Base-by-base conservation (phyloP, 805 yeast species). In the Dipodascus geniculatus region DNA sequence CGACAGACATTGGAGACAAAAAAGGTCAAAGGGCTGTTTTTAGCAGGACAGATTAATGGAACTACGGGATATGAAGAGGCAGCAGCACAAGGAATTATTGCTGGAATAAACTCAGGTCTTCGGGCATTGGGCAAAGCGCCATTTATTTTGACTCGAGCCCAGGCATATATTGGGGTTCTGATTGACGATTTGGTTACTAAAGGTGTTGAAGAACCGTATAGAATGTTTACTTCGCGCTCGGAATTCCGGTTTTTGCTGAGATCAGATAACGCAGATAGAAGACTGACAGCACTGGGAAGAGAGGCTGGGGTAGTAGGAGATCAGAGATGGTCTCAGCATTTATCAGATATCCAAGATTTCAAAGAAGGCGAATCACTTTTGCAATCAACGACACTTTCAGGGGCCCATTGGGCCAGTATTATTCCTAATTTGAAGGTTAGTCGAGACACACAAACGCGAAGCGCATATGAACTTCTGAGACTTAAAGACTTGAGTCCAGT, bases 51-150 rank as follows among this genome's bases (percentile, higher is more conserved):
- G 67, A 93, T 93, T 47, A 93, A 93, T 64, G 99, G 99, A 33
- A 93, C 99, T 0, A 93, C 99, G 0, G 99, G 99, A 0, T 93
- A 93, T 62, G 99, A 93, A 70, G 99, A 93, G 66, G 99, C 99
- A 0, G 96, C 96, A 1, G 85, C 98, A 0, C 99, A 93, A 64
- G 99, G 99, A 1, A 75, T 88, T 53, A 71, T 93, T 48, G 99
- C 99, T 1, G 99, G 99, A 8, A 83, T 90, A 42, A 93, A 93
- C 67, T 97, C 99, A 0, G 96, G 96, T 0, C 71, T 88, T 23
- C 61, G 81, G 0, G 64, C 68, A 11, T 63, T 61, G 31, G 64
- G 65, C 6, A 61, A 67, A 23, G 28, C 42, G 1, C 77, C 79
- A 1, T 67, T 93, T 55, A 72, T 71, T 23, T 61, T 93, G 11